Conservation (phyloP, 2,329 filamentous ascomycete species). For the Trichothecium sympodiale region DNA sequence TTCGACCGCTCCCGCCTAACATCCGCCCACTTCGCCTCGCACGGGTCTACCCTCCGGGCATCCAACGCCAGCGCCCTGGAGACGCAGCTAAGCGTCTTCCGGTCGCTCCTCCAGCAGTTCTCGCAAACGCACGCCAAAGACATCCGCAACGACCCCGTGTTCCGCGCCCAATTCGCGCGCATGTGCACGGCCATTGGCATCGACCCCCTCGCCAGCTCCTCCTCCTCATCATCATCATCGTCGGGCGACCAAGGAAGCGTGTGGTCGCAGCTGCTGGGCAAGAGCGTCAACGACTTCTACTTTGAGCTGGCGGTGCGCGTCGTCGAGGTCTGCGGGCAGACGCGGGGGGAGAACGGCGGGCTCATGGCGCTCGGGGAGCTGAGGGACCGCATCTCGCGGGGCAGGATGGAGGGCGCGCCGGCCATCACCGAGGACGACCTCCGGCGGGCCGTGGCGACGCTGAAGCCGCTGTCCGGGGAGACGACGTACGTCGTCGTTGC, state of each 20-base stretch:
- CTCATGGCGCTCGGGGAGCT: slow-evolving; percentile 79
- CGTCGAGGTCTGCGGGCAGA: slow-evolving; percentile 83
- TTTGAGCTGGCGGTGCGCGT: slow-evolving; percentile 94
- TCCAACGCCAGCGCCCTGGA: slow-evolving; percentile 77
- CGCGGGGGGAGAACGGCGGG: slow-evolving; percentile 82
- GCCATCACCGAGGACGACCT: slow-evolving; percentile 90
- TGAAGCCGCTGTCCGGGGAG: slow-evolving; percentile 69
- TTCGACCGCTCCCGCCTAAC: slow-evolving; percentile 79
- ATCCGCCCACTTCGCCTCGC: slow-evolving; percentile 79
- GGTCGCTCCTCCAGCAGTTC: slow-evolving; percentile 89
- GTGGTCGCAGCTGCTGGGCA: slow-evolving; percentile 86
- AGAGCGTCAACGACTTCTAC: slow-evolving; percentile 95
- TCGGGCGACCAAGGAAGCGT: slow-evolving; percentile 51
- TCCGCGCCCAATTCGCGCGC: slow-evolving; percentile 92
- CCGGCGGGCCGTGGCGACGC: slow-evolving; percentile 73
- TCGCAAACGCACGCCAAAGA: slow-evolving; percentile 89
- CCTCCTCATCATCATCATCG: slow-evolving; percentile 23
- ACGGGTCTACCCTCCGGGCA: slow-evolving; percentile 77
- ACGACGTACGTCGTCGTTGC: slow-evolving; percentile 74
- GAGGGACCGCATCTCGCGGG: slow-evolving; percentile 60
- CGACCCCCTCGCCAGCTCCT: slow-evolving; percentile 64
- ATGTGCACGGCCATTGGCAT: slow-evolving; percentile 98
- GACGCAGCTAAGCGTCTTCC: slow-evolving; percentile 92
- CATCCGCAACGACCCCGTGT: slow-evolving; percentile 88
- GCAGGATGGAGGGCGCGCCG: slow-evolving; percentile 63